phyloP scores from a whole-genome alignment of 768 basidiomycete species.

The Holtermanniella nyarrowii region DNA sequence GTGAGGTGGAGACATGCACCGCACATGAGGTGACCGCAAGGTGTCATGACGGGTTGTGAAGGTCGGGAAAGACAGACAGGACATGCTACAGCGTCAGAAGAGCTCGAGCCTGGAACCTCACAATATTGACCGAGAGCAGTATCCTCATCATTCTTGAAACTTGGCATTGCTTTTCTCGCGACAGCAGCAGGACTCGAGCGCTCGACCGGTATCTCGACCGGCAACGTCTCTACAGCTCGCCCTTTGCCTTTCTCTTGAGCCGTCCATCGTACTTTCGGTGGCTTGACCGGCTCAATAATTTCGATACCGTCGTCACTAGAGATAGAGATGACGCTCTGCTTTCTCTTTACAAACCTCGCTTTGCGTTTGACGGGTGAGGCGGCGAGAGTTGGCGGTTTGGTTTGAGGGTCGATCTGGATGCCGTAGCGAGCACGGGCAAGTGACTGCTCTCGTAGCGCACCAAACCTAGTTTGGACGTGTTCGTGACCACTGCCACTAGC shows the following conservation, averaged over 20 bases:
- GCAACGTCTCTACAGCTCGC: too few species aligned
- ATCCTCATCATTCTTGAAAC: background rate
- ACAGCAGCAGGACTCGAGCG: background rate
- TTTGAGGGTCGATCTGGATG: background rate
- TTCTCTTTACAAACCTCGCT: background rate
- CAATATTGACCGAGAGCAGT: background rate
- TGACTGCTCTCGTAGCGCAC: background rate
- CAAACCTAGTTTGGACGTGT: background rate
- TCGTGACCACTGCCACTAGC: background rate
- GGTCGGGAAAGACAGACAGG: conserved; percentile 72
- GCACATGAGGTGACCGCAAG: conserved; percentile 71
- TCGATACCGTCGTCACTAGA: background rate
- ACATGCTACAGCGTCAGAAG: conserved; percentile 41
- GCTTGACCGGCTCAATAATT: background rate
- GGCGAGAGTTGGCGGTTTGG: too few species aligned
- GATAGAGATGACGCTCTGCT: background rate
- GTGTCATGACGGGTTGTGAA: conserved; percentile 63
- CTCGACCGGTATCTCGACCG: too few species aligned
- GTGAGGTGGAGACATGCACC: conserved; percentile 66
- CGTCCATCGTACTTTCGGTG: background rate
- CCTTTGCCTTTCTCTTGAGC: background rate
- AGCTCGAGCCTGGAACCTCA: background rate
- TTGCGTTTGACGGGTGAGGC: background rate
- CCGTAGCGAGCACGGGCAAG: background rate
- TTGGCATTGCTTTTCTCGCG: background rate